phyloP scores from a whole-genome alignment of 2,329 filamentous ascomycete species.

The Tolypocladium paradoxum region DNA sequence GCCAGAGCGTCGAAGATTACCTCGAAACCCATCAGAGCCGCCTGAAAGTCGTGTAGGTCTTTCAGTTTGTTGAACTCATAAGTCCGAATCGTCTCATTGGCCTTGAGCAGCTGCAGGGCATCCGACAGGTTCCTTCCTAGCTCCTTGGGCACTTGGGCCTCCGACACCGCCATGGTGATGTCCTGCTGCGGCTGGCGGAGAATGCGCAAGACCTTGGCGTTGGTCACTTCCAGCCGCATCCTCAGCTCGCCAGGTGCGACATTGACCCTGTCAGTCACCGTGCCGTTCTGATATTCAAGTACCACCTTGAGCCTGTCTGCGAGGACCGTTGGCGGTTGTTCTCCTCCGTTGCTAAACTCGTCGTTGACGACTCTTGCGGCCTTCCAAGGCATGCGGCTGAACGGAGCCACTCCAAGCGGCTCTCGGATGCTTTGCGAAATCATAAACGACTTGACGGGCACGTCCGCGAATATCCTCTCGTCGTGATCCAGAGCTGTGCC shows the following conservation, averaged over 20 bases:
- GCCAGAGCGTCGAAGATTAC: constrained; percentile 68
- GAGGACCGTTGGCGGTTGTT: constrained; percentile 56
- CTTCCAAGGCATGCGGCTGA: constrained; percentile 51
- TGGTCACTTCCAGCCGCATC: constrained; percentile 52
- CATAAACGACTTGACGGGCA: constrained; percentile 53
- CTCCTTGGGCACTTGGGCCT: constrained; percentile 52
- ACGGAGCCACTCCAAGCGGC: constrained; percentile 36
- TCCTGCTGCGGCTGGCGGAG: constrained; percentile 67
- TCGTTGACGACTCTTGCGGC: constrained; percentile 62
- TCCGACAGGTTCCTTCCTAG: constrained; percentile 51
- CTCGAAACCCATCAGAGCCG: constrained; percentile 66
- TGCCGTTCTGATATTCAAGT: constrained; percentile 64
- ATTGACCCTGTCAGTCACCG: constrained; percentile 75
- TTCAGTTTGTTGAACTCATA: constrained; percentile 55
- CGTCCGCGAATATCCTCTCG: constrained; percentile 62
- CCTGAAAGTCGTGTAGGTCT: constrained; percentile 70
- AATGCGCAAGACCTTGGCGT: constrained; percentile 52
- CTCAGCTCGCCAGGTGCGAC: constrained; percentile 65
- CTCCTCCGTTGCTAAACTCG: constrained; percentile 48
- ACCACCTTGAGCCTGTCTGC: constrained; percentile 69
- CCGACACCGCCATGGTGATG: constrained; percentile 63
- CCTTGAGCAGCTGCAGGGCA: constrained; percentile 48
- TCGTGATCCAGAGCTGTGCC: constrained; percentile 57
- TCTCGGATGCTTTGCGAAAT: constrained; percentile 45
- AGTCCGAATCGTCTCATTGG: constrained; percentile 56